Evolutionary conservation across 2,329 filamentous ascomycete genomes (phyloP), one percentile per base, ranked within the genome.

Genomic region (Colletotrichum sojae): DNA sequence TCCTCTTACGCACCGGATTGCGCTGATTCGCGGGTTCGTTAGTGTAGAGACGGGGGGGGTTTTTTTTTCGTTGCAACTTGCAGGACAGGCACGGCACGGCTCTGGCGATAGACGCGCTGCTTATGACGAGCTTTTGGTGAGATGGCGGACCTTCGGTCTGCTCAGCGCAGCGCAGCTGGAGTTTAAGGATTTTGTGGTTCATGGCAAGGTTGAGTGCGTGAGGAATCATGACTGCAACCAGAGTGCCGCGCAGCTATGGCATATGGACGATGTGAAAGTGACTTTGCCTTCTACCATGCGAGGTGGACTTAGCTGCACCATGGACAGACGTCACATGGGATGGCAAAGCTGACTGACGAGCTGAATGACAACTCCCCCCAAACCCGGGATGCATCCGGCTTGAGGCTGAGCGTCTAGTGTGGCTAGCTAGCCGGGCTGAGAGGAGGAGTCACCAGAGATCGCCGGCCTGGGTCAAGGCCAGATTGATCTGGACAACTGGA

Each of bases 91-190:
- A n/a, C 22, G 18, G n/a, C 18, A 45, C 25, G 25, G 27, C 45
- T 39, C 31, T 67, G 63, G 57, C 57, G 63, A 46, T 51, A 52
- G 58, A 45, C 43, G 51, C 27, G 40, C 51, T 20, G 27, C 20
- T 13, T 51, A 67, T 63, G 63, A 55, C 57, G 58, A 43, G 31
- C 31, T 36, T 36, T 36, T 10, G 9, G 8, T 36, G 31, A 10
- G 8, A 8, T 8, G 8, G 8, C 9, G 31, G 31, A 4, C 10
- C 8, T 36, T 36, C 31, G 31, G 31, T 36, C 9, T 36, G 8
- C 31, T 36, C 31, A 36, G 31, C 10, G 27, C 27, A 5, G 27
- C 6, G 10, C 31, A 36, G 8, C 31, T 36, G 22, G 5, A 25
- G 22, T 3, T 25, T 25, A 5, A n/a, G n/a, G 22, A 3, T 4